phyloP scores from a whole-genome alignment of 1,284 basidiomycete genomes.

The Irpex lacteus region DNA sequence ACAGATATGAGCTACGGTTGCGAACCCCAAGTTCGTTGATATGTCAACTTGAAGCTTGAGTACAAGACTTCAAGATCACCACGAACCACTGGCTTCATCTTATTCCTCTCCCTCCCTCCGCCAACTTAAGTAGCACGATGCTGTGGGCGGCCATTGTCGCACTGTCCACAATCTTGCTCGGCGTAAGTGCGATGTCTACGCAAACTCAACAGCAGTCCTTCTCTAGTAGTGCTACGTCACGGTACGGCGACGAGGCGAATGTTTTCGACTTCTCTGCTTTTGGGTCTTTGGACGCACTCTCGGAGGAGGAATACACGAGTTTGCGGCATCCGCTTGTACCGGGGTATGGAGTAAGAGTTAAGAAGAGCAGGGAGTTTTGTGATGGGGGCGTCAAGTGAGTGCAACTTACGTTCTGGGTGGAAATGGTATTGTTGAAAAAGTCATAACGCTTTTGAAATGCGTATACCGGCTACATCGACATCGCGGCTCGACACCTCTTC shows the following conservation, averaged over 20 bases:
- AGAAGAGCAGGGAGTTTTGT: slow-evolving; percentile 30
- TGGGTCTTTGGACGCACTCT: slow-evolving; percentile 26
- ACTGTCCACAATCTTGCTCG: background rate
- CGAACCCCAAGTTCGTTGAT: no score
- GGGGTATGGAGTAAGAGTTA: slow-evolving; percentile 47
- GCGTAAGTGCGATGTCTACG: background rate
- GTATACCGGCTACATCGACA: slow-evolving; percentile 64
- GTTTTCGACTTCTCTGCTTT: background rate
- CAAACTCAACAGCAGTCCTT: background rate
- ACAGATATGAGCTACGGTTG: no score
- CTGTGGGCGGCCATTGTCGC: no score
- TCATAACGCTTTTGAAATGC: slow-evolving; percentile 21
- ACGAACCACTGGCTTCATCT: no score
- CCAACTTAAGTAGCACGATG: no score
- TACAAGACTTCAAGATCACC: no score
- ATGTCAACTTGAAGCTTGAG: no score
- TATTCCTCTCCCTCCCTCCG: no score
- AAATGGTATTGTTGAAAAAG: background rate
- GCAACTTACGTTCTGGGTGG: background rate
- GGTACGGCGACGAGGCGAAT: background rate
- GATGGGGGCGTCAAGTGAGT: slow-evolving; percentile 24
- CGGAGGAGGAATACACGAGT: slow-evolving; percentile 39
- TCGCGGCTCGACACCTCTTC: slow-evolving; percentile 71
- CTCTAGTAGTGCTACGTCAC: background rate
- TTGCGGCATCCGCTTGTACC: slow-evolving; percentile 54